Base-by-base conservation (phyloP, 164 flowering plant species). In the Nymphaea colorata region DNA sequence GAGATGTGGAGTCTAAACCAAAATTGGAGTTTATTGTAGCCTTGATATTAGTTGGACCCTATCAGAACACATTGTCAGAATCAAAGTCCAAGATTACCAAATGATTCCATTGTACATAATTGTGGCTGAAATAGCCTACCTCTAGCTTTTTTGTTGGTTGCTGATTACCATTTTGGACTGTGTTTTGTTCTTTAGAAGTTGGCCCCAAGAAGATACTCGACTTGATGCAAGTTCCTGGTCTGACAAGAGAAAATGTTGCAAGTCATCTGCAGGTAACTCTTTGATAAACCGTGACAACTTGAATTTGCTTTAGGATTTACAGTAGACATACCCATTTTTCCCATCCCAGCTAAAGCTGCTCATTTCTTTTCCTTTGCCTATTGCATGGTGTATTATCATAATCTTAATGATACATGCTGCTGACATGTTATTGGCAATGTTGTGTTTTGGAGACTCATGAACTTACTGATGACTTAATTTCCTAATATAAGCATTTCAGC, bases 171-270 rank as follows among this genome's bases (percentile, higher is more conserved):
- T 51, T 51, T 51, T 51, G 57, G 64, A 43, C 65, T 51, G 8
- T n/a, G 72, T 64, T 73, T 42, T 36, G 62, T 79, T 75, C 77
- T 69, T 73, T 93, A 93, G 98, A 86, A 80, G 90, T 87, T 68
- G 95, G 97, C 61, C 99, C 99, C 2, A 92, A 92, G 85, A 92
- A 89, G 72, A 90, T 95, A 71, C 90, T 92, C 2, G 99, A 92
- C 70, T 69, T 84, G 81, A 95, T 95, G 99, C 88, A 86, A 59
- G 87, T 95, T 64, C 90, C 98, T 42, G 86, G 98, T 92, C 73
- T 95, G 76, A 89, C 96, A 6, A 82, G 99, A 80, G 99, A 94
- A 76, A 94, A 94, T 77, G 98, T 94, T 64, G 99, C 97, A 5
- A 94, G 99, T 81, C 99, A 95, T 74, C 77, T 95, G 69, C 99